Evolutionary conservation across 495 filamentous ascomycete genomes (phyloP).

Genomic region (Neurospora tetrasperma): DNA sequence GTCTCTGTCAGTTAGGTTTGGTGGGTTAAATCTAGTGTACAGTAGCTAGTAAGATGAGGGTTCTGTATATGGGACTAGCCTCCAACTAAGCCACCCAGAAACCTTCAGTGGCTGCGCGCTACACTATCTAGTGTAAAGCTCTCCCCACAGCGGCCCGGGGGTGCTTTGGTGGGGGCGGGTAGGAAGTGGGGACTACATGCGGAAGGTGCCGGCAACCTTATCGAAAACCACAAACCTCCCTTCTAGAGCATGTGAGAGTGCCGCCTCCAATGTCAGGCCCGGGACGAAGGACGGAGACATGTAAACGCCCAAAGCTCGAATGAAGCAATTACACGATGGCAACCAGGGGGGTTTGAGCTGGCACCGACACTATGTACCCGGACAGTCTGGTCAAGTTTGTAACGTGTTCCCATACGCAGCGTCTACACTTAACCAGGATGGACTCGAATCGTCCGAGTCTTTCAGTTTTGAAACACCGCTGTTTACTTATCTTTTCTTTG

Average conservation of each 20-base stretch:
- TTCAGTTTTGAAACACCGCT: not conserved
- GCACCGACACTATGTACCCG: not conserved
- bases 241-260: not conserved
- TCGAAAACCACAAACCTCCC: too few species aligned
- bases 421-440: not conserved
- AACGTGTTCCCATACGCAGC: not conserved
- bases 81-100: too few species aligned
- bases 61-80: too few species aligned
- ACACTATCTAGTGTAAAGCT: too few species aligned
- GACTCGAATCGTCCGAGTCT: not conserved
- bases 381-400: not conserved
- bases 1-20: too few species aligned
- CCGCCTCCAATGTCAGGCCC: not conserved
- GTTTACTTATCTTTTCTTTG: not conserved
- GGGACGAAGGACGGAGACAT: not conserved
- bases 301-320: not conserved
- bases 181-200: too few species aligned
- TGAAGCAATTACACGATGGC: not conserved
- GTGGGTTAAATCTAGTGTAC: too few species aligned
- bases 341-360: not conserved
- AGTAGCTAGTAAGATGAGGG: too few species aligned
- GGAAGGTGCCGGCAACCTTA: not conserved
- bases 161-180: not conserved
- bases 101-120: too few species aligned
- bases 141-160: not conserved